These are phyloP conservation scores for Syncephalastrum racemosum DNA, from an alignment of 371 early-diverging fungal genomes.

Conservation along the genomic window DNA sequence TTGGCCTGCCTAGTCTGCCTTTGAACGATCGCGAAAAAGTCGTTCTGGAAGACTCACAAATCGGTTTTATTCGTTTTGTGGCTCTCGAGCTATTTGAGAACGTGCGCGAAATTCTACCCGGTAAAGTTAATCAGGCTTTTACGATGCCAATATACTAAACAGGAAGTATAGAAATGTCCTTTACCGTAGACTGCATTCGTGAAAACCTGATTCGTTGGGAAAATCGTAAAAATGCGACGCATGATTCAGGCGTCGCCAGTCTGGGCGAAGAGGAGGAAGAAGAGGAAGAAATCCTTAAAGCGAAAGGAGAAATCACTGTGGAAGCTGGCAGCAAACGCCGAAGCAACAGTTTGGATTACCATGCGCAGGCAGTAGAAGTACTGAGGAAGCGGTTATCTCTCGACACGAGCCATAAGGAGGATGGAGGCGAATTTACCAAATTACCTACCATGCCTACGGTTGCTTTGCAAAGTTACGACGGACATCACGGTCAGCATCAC, in stretches of 20 bases:
- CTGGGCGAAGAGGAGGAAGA: slow-evolving; percentile 3
- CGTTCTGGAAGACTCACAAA: slow-evolving; percentile 62
- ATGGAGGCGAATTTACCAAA: slow-evolving; percentile 9
- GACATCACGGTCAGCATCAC: slow-evolving; percentile 8
- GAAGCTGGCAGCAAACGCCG: slow-evolving; percentile 1
- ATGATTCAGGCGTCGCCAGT: slow-evolving; percentile 20
- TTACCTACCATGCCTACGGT: slow-evolving; percentile 35
- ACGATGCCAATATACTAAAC: not conserved
- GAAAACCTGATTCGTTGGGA: slow-evolving; percentile 40
- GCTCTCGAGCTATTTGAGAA: slow-evolving; percentile 67
- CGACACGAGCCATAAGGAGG: slow-evolving; percentile 4
- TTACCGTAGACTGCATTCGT: slow-evolving; percentile 40
- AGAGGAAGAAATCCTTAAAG: slow-evolving; percentile 4
- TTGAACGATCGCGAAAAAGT: slow-evolving; percentile 52
- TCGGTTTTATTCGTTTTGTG: slow-evolving; percentile 68
- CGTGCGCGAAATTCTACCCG: slow-evolving; percentile 37
- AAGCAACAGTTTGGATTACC: slow-evolving; percentile 18
- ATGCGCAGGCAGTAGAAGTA: slow-evolving; percentile 15
- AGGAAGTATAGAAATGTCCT: slow-evolving; percentile 28
- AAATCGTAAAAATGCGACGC: slow-evolving; percentile 25
- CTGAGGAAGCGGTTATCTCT: slow-evolving; percentile 13
- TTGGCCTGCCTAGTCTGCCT: slow-evolving; percentile 55
- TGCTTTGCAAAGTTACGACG: slow-evolving; percentile 30
- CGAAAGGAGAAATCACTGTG: slow-evolving; percentile 1
- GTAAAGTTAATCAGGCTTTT: slow-evolving; percentile 17